Percentiles rank a stretch among this genome's conserved stretches.
These are phyloP conservation scores for Cryptococcus depauperatus DNA, from an alignment of 1,284 basidiomycete genomes.

Conservation along the genomic window DNA sequence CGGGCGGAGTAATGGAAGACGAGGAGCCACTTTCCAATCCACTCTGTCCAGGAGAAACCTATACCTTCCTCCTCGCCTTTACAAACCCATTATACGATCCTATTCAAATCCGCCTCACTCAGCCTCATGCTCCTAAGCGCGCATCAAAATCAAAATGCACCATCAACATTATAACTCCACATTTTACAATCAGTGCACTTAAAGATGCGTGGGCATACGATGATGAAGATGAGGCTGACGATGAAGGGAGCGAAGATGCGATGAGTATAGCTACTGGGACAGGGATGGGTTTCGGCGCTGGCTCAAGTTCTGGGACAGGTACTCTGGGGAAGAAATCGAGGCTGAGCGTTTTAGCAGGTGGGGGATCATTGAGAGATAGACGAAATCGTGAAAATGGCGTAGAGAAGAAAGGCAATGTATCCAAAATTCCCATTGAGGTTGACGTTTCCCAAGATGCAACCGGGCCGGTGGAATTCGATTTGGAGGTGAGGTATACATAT, in stretches of 20 bases:
- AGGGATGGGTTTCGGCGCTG: constrained; percentile 28
- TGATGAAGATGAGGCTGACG: constrained; percentile 69
- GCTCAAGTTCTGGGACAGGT: constrained; percentile 33
- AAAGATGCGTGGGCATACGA: constrained; percentile 95
- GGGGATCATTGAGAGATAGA: constrained; percentile 8
- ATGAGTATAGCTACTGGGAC: constrained; percentile 8
- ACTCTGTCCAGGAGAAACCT: constrained; percentile 44
- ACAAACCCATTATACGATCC: constrained; percentile 91
- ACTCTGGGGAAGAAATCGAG: constrained; percentile 61
- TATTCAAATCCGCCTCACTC: constrained; percentile 71
- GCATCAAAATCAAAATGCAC: constrained; percentile 17
- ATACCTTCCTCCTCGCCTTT: constrained; percentile 77
- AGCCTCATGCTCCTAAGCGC: constrained; percentile 47
- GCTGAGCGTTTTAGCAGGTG: constrained; percentile 20
- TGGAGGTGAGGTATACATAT: constrained; percentile 86
- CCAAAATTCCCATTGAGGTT: constrained; percentile 55
- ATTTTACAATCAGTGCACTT: constrained; percentile 75
- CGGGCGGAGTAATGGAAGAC: constrained; percentile 16
- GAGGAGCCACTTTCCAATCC: constrained; percentile 29
- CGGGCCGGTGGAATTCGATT: constrained; percentile 49
- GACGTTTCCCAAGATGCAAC: constrained; percentile 18
- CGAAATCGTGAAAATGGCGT: constrained; percentile 23
- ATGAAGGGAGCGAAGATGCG: constrained; percentile 37
- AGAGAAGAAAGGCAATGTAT: constrained; percentile 65
- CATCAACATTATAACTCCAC: constrained; percentile 61